Evolutionary conservation across 2,329 filamentous ascomycete species (phyloP).

Genomic region (Cryphonectria japonica): DNA sequence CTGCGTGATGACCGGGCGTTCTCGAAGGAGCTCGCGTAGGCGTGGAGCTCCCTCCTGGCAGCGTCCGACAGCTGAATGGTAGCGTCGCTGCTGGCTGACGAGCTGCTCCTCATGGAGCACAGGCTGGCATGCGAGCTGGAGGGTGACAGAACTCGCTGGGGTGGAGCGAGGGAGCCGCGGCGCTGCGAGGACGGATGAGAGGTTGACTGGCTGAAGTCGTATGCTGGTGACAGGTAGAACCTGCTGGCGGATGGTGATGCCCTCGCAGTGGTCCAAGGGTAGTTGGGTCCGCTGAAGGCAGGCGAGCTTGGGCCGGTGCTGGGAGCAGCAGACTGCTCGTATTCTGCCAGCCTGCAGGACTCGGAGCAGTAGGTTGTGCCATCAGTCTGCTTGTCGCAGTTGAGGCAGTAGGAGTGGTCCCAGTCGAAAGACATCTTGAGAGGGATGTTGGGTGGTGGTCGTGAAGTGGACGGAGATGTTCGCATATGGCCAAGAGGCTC

Average conservation of each 20-base stretch:
- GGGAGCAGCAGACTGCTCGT: constrained; percentile 67
- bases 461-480: background rate
- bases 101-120: constrained; percentile 72
- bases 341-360: constrained; percentile 84
- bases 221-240: constrained; percentile 74
- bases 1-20: constrained; percentile 68
- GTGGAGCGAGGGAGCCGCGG: constrained; percentile 44
- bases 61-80: constrained; percentile 68
- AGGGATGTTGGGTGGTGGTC: background rate
- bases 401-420: constrained; percentile 91
- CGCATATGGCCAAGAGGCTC: constrained; percentile 12
- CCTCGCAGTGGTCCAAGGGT: constrained; percentile 48
- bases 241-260: constrained; percentile 41
- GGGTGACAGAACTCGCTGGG: constrained; percentile 57
- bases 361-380: constrained; percentile 89
- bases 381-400: constrained; percentile 87
- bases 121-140: constrained; percentile 86
- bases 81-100: constrained; percentile 56
- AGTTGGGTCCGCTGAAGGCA: constrained; percentile 54
- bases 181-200: constrained; percentile 35
- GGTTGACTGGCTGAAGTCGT: constrained; percentile 65
- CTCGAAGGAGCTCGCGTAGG: constrained; percentile 89
- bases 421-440: constrained; percentile 65
- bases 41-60: constrained; percentile 77
- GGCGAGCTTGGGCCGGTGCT: constrained; percentile 64